phyloP scores from a whole-genome alignment of 169 alveolate genomes.

The Plasmodium adleri region DNA sequence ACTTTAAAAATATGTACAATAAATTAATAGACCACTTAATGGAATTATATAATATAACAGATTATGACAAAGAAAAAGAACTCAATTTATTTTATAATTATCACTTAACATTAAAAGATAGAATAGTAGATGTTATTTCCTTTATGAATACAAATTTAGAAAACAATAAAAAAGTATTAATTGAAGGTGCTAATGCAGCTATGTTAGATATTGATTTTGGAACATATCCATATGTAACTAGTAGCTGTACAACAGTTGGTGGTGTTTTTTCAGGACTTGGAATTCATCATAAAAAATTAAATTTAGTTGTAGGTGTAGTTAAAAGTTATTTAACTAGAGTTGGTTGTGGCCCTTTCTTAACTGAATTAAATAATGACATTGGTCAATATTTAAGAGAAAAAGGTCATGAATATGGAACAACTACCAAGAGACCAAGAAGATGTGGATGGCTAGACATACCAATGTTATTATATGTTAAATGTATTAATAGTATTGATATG shows the following conservation, averaged over 20 bases:
- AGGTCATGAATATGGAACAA: slow-evolving; percentile 96
- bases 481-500: slow-evolving; percentile 86
- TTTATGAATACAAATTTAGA: slow-evolving; percentile 82
- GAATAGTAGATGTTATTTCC: slow-evolving; percentile 88
- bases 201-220: slow-evolving; percentile 84
- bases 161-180: slow-evolving; percentile 78
- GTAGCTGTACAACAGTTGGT: slow-evolving; percentile 82
- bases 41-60: slow-evolving; percentile 80
- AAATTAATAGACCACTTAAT: slow-evolving; percentile 77
- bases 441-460: slow-evolving; percentile 98
- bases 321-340: slow-evolving; percentile 97
- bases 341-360: slow-evolving; percentile 98
- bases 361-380: slow-evolving; percentile 89
- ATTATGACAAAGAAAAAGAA: slow-evolving; percentile 84
- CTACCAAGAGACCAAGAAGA: slow-evolving; percentile 96
- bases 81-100: slow-evolving; percentile 83
- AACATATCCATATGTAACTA: slow-evolving; percentile 87
- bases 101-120: slow-evolving; percentile 84
- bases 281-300: slow-evolving; percentile 73
- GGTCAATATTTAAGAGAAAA: slow-evolving; percentile 87
- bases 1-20: slow-evolving; percentile 81
- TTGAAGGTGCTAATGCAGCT: slow-evolving; percentile 87
- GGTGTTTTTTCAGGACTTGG: slow-evolving; percentile 85
- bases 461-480: slow-evolving; percentile 82
- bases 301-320: slow-evolving; percentile 89